These are phyloP conservation scores for Blastobotrys terrestris DNA, from an alignment of 805 yeast genomes.

Conservation along the genomic window DNA sequence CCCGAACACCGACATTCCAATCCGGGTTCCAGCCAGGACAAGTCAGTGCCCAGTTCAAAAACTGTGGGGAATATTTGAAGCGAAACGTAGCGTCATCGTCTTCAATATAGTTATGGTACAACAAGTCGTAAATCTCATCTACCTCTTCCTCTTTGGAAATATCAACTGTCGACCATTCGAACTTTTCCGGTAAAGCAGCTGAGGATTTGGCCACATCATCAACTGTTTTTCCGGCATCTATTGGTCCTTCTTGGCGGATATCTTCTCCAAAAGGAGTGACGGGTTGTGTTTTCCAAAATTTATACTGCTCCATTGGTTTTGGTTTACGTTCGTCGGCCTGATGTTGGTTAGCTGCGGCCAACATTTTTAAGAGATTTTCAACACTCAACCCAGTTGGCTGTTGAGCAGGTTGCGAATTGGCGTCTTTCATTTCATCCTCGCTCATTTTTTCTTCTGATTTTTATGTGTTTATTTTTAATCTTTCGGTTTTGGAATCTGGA, in stretches of 20 bases:
- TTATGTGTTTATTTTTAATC: too few species aligned
- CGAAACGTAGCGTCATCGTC: constrained; percentile 89
- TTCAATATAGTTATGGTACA: constrained; percentile 90
- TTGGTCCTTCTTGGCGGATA: constrained; percentile 70
- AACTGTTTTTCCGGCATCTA: constrained; percentile 67
- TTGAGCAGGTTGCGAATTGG: constrained; percentile 7
- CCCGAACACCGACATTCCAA: constrained; percentile 94
- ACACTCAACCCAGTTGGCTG: constrained; percentile 20
- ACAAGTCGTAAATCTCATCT: constrained; percentile 69
- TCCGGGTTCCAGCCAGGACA: constrained; percentile 89
- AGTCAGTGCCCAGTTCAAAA: constrained; percentile 86
- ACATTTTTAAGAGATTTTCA: constrained; percentile 20
- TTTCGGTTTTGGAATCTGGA: constrained; percentile 6
- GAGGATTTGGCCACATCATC: constrained; percentile 69
- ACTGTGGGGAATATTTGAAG: constrained; percentile 77
- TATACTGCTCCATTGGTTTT: constrained; percentile 73
- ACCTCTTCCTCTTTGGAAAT: constrained; percentile 48
- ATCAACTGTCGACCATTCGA: constrained; percentile 86
- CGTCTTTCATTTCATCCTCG: too few species aligned
- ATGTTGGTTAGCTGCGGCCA: constrained; percentile 11
- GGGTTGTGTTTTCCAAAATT: constrained; percentile 98
- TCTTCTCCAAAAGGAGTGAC: constrained; percentile 71
- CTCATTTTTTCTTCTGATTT: too few species aligned
- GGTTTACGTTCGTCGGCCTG: constrained; percentile 17
- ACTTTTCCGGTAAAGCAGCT: constrained; percentile 63